A percentile compares a stretch with the other conserved stretches of the same genome.
These are phyloP conservation scores for Astrothelium subdiscretum DNA, from an alignment of 495 filamentous ascomycete species.

Conservation along the genomic window DNA sequence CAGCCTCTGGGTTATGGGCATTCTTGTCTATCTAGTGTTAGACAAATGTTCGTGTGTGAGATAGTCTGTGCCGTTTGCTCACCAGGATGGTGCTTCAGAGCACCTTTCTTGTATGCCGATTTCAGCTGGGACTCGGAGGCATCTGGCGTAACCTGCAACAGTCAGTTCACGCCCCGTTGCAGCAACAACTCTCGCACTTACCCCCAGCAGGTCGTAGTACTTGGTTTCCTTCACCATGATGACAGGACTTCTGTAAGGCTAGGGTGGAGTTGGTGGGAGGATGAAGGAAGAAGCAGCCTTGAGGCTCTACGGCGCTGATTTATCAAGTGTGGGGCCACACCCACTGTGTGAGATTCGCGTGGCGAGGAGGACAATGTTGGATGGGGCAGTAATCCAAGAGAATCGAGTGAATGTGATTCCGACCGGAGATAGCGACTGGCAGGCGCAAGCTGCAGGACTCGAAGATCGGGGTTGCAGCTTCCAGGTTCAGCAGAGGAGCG, in stretches of 20 bases:
- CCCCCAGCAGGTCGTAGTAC: conserved; percentile 76
- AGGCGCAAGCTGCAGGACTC: neutral
- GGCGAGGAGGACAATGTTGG: too few relatives aligned
- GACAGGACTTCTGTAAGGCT: conserved; percentile 2
- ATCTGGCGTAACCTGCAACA: conserved; percentile 51
- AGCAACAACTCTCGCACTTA: conserved; percentile 33
- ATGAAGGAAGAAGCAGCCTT: neutral
- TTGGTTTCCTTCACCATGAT: conserved; percentile 84
- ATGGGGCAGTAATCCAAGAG: neutral
- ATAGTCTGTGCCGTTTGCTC: conserved; percentile 20
- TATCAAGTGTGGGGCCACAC: too few relatives aligned
- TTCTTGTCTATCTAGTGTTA: conserved; percentile 67
- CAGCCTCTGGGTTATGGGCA: conserved; percentile 79
- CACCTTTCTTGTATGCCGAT: conserved; percentile 82
- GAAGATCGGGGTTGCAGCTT: neutral
- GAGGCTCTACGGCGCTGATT: too few relatives aligned
- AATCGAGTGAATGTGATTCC: neutral
- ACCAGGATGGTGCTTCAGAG: conserved; percentile 88
- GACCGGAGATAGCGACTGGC: neutral
- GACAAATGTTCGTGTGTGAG: neutral
- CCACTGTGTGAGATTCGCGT: too few relatives aligned
- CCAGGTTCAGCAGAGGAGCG: neutral
- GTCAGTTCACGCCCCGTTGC: conserved; percentile 15
- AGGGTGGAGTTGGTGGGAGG: too few relatives aligned
- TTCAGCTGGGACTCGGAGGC: conserved; percentile 71